A percentile compares a stretch with the other conserved stretches of the same genome.
phyloP scores from a whole-genome alignment of 345 rosid species.

The Sisymbrium irio region DNA sequence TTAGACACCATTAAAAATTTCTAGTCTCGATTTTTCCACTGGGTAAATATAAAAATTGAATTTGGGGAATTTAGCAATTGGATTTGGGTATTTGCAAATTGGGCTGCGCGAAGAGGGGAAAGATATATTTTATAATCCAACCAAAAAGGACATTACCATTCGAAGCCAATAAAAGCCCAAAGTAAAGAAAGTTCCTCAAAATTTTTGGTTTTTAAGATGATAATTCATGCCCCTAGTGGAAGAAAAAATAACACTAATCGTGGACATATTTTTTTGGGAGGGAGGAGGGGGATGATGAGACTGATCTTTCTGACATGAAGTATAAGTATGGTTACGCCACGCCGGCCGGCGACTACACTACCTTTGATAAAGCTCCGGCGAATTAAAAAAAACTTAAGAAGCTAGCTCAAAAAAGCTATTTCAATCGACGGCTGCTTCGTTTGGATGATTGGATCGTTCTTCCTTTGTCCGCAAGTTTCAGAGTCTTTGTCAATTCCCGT shows the following conservation, averaged over 20 bases:
- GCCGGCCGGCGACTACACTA: constrained; percentile 21
- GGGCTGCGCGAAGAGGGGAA: neutral
- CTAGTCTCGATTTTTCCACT: neutral
- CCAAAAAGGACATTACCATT: neutral
- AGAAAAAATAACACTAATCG: constrained; percentile 25
- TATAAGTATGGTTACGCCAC: constrained; percentile 21
- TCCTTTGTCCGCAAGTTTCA: constrained; percentile 24
- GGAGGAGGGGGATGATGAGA: neutral
- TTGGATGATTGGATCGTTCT: constrained; percentile 8
- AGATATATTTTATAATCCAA: neutral
- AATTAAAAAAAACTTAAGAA: neutral
- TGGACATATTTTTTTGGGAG: constrained; percentile 1
- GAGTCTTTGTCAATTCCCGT: constrained; percentile 33
- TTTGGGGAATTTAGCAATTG: neutral
- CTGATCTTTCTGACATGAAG: constrained; percentile 15
- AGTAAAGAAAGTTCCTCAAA: neutral
- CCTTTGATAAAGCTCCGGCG: constrained; percentile 9
- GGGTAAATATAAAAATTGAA: neutral
- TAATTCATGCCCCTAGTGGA: constrained; percentile 29
- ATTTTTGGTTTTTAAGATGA: neutral
- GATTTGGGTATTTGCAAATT: neutral
- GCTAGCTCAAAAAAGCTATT: neutral
- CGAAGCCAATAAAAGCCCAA: neutral
- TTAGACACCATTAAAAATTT: too few relatives aligned
- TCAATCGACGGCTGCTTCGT: constrained; percentile 27